Conservation (phyloP, 192 early-diverging fungal species). For the Backusella sp. region DNA sequence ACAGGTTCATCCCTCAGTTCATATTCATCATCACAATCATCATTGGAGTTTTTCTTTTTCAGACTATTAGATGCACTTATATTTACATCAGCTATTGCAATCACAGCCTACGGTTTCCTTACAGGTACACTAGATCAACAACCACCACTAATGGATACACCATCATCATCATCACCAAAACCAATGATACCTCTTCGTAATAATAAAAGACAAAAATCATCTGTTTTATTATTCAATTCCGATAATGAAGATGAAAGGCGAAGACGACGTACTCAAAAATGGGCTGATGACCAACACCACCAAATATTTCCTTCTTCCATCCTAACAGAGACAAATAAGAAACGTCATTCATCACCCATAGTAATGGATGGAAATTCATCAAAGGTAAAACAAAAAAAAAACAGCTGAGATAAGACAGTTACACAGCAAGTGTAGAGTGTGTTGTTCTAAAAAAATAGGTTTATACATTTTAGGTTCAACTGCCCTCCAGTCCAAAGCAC, state of each 20-base stretch:
- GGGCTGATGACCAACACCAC: slow-evolving; percentile 14
- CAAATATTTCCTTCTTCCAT: neutral
- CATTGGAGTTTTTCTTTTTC: neutral
- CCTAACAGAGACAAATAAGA: neutral
- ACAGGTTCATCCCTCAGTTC: neutral
- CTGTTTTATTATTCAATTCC: neutral
- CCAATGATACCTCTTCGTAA: neutral
- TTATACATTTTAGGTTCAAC: slow-evolving; percentile 16
- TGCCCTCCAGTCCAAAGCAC: slow-evolving; percentile 4
- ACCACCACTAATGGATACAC: neutral
- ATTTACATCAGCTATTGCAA: slow-evolving; percentile 22
- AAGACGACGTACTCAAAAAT: slow-evolving; percentile 13
- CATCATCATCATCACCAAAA: neutral
- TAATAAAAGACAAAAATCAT: slow-evolving; percentile 5
- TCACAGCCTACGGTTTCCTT: slow-evolving; percentile 16
- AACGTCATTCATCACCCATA: neutral
- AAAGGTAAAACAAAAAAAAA: slow-evolving; percentile 5
- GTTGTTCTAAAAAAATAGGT: neutral
- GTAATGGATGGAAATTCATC: neutral
- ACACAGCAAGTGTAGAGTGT: neutral
- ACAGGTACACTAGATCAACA: slow-evolving; percentile 17
- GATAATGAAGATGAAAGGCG: slow-evolving; percentile 1
- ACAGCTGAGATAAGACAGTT: neutral
- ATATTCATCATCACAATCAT: slow-evolving; percentile 1
- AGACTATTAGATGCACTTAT: slow-evolving; percentile 17